Conservation (phyloP, 257 asterid species). For the Solanum raphanifolium region DNA sequence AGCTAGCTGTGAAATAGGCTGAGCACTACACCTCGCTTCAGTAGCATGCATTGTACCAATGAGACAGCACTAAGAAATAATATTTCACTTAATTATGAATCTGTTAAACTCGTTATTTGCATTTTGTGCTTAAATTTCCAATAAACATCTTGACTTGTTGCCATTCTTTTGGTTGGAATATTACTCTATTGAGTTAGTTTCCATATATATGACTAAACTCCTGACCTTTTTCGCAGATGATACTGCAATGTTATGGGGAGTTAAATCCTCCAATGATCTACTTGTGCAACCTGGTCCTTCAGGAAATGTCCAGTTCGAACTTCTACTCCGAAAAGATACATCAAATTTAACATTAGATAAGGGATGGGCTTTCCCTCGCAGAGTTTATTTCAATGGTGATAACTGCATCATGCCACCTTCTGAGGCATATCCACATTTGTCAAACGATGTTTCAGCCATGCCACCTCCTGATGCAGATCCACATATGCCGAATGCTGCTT, state of each 20-base stretch:
- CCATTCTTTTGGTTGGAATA: background rate
- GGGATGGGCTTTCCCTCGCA: slow-evolving; percentile 80
- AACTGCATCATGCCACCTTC: slow-evolving; percentile 89
- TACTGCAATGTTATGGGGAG: slow-evolving; percentile 74
- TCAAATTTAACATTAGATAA: slow-evolving; percentile 60
- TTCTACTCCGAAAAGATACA: slow-evolving; percentile 56
- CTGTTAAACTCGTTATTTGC: background rate
- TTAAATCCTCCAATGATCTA: slow-evolving; percentile 62
- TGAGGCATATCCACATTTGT: slow-evolving; percentile 50
- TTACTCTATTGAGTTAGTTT: background rate
- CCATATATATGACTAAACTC: background rate
- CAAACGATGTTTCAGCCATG: slow-evolving; percentile 59
- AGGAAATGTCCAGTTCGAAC: slow-evolving; percentile 80
- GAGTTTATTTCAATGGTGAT: slow-evolving; percentile 79
- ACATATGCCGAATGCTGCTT: slow-evolving; percentile 48
- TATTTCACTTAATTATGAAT: background rate
- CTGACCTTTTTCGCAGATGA: slow-evolving; percentile 33
- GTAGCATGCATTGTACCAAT: background rate
- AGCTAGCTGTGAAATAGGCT: background rate
- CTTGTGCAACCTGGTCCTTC: slow-evolving; percentile 58
- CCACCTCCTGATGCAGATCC: slow-evolving; percentile 77
- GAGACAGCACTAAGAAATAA: background rate
- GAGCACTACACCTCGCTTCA: background rate
- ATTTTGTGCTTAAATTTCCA: background rate
- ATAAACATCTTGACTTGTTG: background rate